Percentiles rank a stretch among this genome's conserved stretches.
Conservation (phyloP, 2,329 filamentous ascomycete genomes). For the Raffaelea deltoideospora region DNA sequence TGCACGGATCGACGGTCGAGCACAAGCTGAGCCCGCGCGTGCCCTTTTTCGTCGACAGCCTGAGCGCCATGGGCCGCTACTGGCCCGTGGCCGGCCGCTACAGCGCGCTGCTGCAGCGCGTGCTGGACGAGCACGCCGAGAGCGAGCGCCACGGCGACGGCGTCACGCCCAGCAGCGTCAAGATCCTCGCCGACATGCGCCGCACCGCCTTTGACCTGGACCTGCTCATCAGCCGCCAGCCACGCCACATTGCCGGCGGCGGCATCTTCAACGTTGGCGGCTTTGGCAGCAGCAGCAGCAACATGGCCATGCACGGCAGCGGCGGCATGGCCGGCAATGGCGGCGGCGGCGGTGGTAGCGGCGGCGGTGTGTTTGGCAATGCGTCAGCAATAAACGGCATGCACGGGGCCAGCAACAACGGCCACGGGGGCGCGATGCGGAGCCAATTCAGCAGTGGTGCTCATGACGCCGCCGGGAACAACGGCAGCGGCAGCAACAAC, state of each 20-base stretch:
- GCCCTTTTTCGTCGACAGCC: conserved; percentile 64
- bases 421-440: conserved; percentile 10
- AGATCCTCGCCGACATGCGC: conserved; percentile 82
- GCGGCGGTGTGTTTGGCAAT: not conserved
- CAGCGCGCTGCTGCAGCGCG: conserved; percentile 61
- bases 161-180: conserved; percentile 67
- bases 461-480: too few species aligned
- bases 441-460: too few species aligned
- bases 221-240: conserved; percentile 74
- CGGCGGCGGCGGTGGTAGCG: conserved; percentile 3
- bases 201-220: conserved; percentile 82
- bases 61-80: conserved; percentile 64
- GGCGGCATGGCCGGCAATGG: not conserved
- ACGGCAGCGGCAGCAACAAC: not conserved
- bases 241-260: conserved; percentile 26
- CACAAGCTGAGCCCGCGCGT: conserved; percentile 70
- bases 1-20: conserved; percentile 82
- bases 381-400: too few species aligned
- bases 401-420: not conserved
- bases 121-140: conserved; percentile 74
- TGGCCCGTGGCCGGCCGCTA: conserved; percentile 82
- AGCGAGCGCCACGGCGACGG: conserved; percentile 60
- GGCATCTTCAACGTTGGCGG: conserved; percentile 7
- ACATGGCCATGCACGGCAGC: not conserved
- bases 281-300: not conserved